Percentiles rank a stretch among this genome's conserved stretches.
phyloP scores from a whole-genome alignment of 2,329 filamentous ascomycete genomes.

The Dactylellina parvicollis region DNA sequence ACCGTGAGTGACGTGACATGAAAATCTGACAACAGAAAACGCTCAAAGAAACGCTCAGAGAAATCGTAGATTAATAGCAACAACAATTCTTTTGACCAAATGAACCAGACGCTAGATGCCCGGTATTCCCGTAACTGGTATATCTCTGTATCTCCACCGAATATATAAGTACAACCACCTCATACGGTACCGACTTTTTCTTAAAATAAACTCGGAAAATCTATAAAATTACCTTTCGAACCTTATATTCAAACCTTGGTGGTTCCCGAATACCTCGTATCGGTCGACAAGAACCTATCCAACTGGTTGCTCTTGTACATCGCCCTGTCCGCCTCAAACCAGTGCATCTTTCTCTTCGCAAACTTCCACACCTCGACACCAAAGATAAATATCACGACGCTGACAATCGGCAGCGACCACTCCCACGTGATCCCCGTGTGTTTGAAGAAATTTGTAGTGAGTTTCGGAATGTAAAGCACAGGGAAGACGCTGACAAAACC shows the following conservation, averaged over 20 bases:
- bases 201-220: neutral
- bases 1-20: no score
- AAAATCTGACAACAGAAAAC: no score
- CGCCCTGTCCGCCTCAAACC: slow-evolving; percentile 49
- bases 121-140: no score
- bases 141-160: no score
- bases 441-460: slow-evolving; percentile 75
- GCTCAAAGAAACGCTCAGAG: no score
- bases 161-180: no score
- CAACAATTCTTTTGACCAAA: no score
- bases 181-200: neutral
- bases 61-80: no score
- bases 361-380: slow-evolving; percentile 77
- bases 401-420: slow-evolving; percentile 74
- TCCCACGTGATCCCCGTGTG: slow-evolving; percentile 76
- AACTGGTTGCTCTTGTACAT: slow-evolving; percentile 52
- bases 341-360: slow-evolving; percentile 66
- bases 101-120: no score
- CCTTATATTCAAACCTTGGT: slow-evolving; percentile 26
- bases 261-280: slow-evolving; percentile 37
- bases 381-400: slow-evolving; percentile 69
- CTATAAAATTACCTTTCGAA: neutral
- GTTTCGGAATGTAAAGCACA: slow-evolving; percentile 73
- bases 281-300: slow-evolving; percentile 50
- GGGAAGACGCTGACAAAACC: slow-evolving; percentile 72